A percentile compares a stretch with the other conserved stretches of the same genome.
phyloP scores from a whole-genome alignment of 768 basidiomycete genomes.

The Melanogaster broomeanus region DNA sequence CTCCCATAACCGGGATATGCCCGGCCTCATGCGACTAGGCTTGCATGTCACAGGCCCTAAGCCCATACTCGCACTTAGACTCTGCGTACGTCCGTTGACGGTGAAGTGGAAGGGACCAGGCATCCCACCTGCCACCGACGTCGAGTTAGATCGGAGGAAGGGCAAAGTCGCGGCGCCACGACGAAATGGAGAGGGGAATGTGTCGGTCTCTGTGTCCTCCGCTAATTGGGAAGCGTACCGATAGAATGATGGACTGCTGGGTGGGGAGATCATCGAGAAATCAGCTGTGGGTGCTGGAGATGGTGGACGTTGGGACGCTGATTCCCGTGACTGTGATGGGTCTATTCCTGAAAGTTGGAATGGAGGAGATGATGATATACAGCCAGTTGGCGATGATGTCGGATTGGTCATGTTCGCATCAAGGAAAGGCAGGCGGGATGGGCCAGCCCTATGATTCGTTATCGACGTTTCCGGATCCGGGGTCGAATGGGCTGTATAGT shows the following conservation, averaged over 20 bases:
- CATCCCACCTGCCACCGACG: conserved; percentile 13
- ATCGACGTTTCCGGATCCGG: conserved; percentile 25
- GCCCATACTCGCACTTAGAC: conserved; percentile 22
- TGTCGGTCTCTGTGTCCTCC: conserved; percentile 14
- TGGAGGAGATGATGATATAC: conserved; percentile 27
- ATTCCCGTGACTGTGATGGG: conserved; percentile 19
- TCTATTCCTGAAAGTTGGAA: conserved; percentile 27
- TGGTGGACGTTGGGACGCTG: conserved; percentile 34
- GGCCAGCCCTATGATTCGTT: conserved; percentile 24
- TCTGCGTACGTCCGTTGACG: conserved; percentile 25
- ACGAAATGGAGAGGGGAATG: conserved; percentile 25
- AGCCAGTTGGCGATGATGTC: neutral
- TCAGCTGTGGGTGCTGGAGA: conserved; percentile 49
- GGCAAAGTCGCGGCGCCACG: conserved; percentile 28
- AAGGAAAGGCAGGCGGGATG: conserved; percentile 27
- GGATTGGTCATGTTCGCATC: conserved; percentile 17
- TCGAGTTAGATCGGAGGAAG: conserved; percentile 31
- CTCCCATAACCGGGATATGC: conserved; percentile 36
- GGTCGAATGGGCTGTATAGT: conserved; percentile 34
- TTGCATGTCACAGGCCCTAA: conserved; percentile 23
- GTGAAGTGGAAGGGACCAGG: conserved; percentile 20
- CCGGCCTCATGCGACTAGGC: conserved; percentile 28
- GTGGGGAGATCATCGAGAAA: conserved; percentile 48
- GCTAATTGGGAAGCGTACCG: conserved; percentile 32
- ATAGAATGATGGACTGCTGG: conserved; percentile 35